Base-by-base conservation (phyloP, 169 alveolate genomes). In the Cryptosporidium meleagridis region DNA sequence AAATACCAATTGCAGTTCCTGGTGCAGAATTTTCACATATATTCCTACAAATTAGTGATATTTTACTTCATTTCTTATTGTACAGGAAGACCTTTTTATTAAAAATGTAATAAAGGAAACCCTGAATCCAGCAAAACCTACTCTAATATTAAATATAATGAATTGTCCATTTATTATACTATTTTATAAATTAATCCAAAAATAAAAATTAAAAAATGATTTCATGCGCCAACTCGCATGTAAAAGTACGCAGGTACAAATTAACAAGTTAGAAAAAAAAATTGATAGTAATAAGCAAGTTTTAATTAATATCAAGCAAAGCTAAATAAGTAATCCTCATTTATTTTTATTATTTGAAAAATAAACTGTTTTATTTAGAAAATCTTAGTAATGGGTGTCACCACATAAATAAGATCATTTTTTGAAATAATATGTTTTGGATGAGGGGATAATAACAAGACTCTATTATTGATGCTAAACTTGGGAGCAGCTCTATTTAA, bases 1-100 rank as follows among this genome's bases (percentile, higher is more conserved):
- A 73, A n/a, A 59, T 73, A 33, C 72, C 86, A 5, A 73, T 52
- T 21, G 68, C 70, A 53, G 45, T 35, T 18, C 86, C 86, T 14
- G 86, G 86, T 31, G 86, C 86, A 21, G 86, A 73, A 55, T 53
- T 53, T 23, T 73, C 70, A 73, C 86, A 73, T n/a, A 73, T 18
- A 21, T 73, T 29, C 16, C 86, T 73, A 59, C 6, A 31, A 5
- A 26, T 3, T 55, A 31, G 37, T 26, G 23, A 55, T 53, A 31
- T 23, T 23, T 55, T 31, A 31, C 21, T 48, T 48, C 6, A 48
- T 48, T 14, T 14, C 18, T 14, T 16, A 3, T 14, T 16, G 21
- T 14, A 21, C 7, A 7, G 55, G 55, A 23, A 16, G 8, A 16
- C 55, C 55, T 48, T 48, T 48, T 14, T 23, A 48, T 10, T 48